A percentile compares a stretch with the other conserved stretches of the same genome.
phyloP scores from a whole-genome alignment of 2,329 filamentous ascomycete species.

The Diaporthe sp. region DNA sequence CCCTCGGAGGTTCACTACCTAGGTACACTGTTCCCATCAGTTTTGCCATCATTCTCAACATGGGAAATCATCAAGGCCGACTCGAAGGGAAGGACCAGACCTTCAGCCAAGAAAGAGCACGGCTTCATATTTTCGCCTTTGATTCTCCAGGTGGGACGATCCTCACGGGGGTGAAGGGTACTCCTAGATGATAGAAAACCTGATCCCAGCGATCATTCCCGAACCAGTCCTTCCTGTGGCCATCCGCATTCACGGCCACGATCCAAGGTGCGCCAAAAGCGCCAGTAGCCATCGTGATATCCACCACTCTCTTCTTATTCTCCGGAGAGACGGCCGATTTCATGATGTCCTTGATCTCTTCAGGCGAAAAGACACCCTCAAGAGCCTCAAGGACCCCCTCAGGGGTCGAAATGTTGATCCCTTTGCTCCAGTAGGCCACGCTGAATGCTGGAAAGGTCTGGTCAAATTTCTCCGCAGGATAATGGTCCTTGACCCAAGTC shows the following conservation, averaged over 20 bases:
- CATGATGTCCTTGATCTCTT: constrained; percentile 17
- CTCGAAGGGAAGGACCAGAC: too few relatives aligned
- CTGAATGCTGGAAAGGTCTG: constrained; percentile 8
- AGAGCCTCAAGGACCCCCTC: constrained; percentile 8
- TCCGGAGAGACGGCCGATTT: not conserved
- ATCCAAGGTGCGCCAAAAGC: constrained; percentile 20
- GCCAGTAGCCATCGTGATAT: not conserved
- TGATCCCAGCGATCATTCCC: constrained; percentile 20
- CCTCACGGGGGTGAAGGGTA: constrained; percentile 8
- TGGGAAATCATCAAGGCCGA: too few relatives aligned
- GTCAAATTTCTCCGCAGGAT: constrained; percentile 3
- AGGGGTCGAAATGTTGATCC: not conserved
- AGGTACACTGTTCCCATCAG: too few relatives aligned
- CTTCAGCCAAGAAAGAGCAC: not conserved
- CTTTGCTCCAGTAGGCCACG: constrained; percentile 11
- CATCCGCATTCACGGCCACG: not conserved
- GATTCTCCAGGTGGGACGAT: not conserved
- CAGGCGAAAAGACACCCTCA: not conserved
- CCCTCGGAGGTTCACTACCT: too few relatives aligned
- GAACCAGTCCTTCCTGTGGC: constrained; percentile 5
- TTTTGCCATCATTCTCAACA: too few relatives aligned
- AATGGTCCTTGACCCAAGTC: constrained; percentile 6
- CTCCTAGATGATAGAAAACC: not conserved
- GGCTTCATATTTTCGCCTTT: not conserved
- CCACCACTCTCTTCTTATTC: constrained; percentile 4